phyloP scores from a whole-genome alignment of 768 basidiomycete species.

The Termitomyces sp. region DNA sequence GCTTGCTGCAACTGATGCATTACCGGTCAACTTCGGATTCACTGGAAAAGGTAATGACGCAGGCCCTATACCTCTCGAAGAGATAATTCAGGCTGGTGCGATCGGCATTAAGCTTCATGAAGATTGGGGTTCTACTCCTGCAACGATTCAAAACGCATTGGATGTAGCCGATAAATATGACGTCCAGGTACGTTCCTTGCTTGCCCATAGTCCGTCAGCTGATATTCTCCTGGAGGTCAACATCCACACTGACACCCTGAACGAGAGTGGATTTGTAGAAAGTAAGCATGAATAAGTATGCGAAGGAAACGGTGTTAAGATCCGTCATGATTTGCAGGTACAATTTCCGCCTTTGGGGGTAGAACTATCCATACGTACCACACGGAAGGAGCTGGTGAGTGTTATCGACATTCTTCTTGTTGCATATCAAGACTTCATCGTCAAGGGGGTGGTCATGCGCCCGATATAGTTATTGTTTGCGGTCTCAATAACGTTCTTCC shows the following conservation, averaged over 20 bases:
- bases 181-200: slow-evolving; percentile 61
- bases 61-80: slow-evolving; percentile 55
- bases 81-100: slow-evolving; percentile 15
- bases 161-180: slow-evolving; percentile 87
- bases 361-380: slow-evolving; percentile 98
- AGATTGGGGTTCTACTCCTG: slow-evolving; percentile 94
- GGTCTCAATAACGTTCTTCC: slow-evolving; percentile 86
- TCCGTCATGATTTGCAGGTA: slow-evolving; percentile 40
- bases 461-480: slow-evolving; percentile 97
- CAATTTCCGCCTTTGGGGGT: slow-evolving; percentile 83
- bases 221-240: slow-evolving; percentile 47
- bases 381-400: slow-evolving; percentile 84
- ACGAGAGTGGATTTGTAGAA: slow-evolving; percentile 97
- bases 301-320: background rate
- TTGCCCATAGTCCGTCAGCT: background rate
- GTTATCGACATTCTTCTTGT: background rate
- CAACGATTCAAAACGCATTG: slow-evolving; percentile 69
- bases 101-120: slow-evolving; percentile 91
- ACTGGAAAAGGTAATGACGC: slow-evolving; percentile 98
- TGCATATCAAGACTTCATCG: background rate
- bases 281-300: slow-evolving; percentile 38
- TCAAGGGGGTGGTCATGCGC: slow-evolving; percentile 88
- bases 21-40: slow-evolving; percentile 90
- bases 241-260: slow-evolving; percentile 96
- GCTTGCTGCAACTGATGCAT: slow-evolving; percentile 85